Conservation (phyloP, 2,329 filamentous ascomycete genomes). For the Colletotrichum simmondsii region DNA sequence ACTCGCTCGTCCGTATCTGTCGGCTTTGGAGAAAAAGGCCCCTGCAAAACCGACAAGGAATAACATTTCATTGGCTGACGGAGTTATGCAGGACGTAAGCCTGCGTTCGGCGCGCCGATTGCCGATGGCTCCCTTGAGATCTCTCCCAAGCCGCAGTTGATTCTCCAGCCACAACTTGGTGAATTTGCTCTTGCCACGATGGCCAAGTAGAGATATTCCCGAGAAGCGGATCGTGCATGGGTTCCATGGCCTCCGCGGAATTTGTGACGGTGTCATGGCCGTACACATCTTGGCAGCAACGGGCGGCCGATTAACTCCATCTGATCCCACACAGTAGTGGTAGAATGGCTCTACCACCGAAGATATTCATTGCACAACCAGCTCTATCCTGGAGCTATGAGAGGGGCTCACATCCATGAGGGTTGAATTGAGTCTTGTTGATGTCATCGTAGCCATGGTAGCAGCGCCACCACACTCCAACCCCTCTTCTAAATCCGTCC, state of each 20-base stretch:
- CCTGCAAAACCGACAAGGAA: constrained; percentile 11
- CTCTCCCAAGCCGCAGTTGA: not conserved
- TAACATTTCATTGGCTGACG: constrained; percentile 4
- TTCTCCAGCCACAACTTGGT: not conserved
- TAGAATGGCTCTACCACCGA: not conserved
- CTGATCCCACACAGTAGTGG: not conserved
- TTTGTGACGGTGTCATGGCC: not conserved
- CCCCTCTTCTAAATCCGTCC: not conserved
- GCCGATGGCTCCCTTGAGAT: not conserved
- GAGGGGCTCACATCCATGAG: not conserved
- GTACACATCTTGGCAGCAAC: not conserved
- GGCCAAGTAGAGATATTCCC: not conserved
- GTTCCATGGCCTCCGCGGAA: not conserved
- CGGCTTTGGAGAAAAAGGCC: constrained; percentile 11
- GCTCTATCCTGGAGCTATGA: not conserved
- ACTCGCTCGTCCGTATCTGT: not conserved
- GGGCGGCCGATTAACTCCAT: not conserved
- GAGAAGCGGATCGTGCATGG: not conserved
- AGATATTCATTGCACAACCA: not conserved
- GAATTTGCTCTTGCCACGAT: not conserved
- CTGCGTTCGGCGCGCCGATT: not conserved
- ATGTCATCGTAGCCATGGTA: constrained; percentile 14
- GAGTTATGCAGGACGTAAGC: not conserved
- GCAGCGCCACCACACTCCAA: not conserved
- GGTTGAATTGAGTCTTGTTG: not conserved